A percentile compares a stretch with the other conserved stretches of the same genome.
Evolutionary conservation across 192 early-diverging fungal species (phyloP).

Genomic region (Hyaloraphidium curvatum): DNA sequence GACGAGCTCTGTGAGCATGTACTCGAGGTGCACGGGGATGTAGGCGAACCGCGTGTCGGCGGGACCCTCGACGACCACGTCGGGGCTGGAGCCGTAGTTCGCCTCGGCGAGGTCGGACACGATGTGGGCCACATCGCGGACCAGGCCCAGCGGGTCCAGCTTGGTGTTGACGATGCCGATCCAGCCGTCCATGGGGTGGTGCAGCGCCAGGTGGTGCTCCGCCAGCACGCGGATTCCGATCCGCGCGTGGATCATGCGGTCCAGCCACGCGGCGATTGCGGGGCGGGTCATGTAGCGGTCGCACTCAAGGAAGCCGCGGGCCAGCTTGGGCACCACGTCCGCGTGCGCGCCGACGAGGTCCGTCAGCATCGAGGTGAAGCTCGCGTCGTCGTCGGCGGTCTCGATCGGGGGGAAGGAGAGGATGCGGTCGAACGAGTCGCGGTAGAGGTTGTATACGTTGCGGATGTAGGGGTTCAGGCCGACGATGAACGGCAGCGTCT

Average conservation of each 20-base stretch:
- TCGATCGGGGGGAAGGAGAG: constrained; percentile 38
- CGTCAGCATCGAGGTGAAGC: constrained; percentile 50
- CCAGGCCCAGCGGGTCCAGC: constrained; percentile 39
- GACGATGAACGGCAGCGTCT: constrained; percentile 86
- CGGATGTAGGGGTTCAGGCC: constrained; percentile 88
- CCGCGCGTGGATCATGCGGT: constrained; percentile 73
- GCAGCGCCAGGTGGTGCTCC: constrained; percentile 70
- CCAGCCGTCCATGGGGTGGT: constrained; percentile 32
- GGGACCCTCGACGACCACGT: constrained; percentile 44
- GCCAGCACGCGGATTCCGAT: constrained; percentile 83
- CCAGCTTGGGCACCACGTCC: constrained; percentile 78
- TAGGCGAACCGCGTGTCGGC: constrained; percentile 50
- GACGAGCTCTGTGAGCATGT: constrained; percentile 74
- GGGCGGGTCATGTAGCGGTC: constrained; percentile 65
- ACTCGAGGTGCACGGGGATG: constrained; percentile 82
- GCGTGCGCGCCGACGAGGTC: constrained; percentile 54
- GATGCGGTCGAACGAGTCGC: constrained; percentile 53
- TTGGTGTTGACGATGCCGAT: constrained; percentile 77
- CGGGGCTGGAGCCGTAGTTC: constrained; percentile 69
- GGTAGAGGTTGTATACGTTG: constrained; percentile 60
- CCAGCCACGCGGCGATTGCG: constrained; percentile 50
- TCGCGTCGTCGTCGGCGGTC: constrained; percentile 29
- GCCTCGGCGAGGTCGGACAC: constrained; percentile 74
- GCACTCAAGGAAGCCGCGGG: constrained; percentile 76
- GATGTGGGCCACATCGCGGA: constrained; percentile 45